phyloP scores from a whole-genome alignment of 1,284 basidiomycete species.

The Jaminaea rosea region DNA sequence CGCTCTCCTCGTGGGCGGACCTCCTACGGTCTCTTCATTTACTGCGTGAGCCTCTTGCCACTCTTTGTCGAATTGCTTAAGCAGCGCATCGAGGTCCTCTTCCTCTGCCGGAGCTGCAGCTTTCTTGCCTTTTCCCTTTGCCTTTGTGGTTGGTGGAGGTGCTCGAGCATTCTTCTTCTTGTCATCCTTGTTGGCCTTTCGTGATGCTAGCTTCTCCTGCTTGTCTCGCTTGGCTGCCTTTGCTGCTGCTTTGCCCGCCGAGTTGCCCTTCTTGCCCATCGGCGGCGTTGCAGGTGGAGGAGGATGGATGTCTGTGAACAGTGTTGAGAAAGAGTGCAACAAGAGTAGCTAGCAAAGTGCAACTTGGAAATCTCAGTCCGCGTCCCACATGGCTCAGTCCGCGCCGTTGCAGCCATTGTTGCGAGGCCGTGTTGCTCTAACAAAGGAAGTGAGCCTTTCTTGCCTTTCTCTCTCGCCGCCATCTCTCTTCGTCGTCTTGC shows the following conservation, averaged over 20 bases:
- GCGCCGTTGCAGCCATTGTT: no score
- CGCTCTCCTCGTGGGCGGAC: constrained; percentile 33
- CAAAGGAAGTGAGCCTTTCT: no score
- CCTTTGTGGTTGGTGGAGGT: constrained; percentile 6
- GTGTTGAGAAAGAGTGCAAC: no score
- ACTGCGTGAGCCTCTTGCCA: constrained; percentile 41
- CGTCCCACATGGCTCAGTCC: no score
- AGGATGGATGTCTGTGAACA: background rate
- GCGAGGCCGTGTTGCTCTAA: no score
- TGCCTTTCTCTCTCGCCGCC: no score
- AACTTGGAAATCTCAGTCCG: no score
- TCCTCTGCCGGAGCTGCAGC: constrained; percentile 24
- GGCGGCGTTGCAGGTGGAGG: background rate
- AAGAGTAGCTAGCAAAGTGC: no score
- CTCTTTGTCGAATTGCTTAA: constrained; percentile 32
- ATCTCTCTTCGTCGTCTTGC: no score
- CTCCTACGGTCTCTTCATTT: constrained; percentile 33
- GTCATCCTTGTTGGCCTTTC: constrained; percentile 35
- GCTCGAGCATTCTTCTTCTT: constrained; percentile 10
- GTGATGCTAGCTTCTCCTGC: constrained; percentile 40
- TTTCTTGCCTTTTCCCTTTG: constrained; percentile 21
- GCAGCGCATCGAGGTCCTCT: constrained; percentile 43
- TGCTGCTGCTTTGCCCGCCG: constrained; percentile 34
- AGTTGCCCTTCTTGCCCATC: constrained; percentile 44
- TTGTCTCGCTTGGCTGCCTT: constrained; percentile 46